phyloP scores from a whole-genome alignment of 495 filamentous ascomycete species.

The Glarea lozoyensis region DNA sequence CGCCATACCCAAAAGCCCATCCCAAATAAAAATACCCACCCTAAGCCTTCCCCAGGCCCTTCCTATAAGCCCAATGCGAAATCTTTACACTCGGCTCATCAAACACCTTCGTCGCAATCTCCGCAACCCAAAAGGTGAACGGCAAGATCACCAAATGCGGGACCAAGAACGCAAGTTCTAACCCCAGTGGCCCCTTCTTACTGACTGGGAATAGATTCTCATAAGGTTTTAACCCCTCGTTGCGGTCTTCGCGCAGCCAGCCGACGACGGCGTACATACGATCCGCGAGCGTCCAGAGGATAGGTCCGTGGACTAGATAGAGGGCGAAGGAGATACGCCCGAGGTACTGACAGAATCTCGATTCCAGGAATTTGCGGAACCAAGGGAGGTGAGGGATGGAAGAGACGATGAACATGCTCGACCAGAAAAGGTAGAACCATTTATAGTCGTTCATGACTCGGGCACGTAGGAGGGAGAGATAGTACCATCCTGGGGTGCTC shows the following conservation, averaged over 20 bases:
- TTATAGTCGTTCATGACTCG: too few species aligned
- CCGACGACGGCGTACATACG: too few species aligned
- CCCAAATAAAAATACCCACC: too few species aligned
- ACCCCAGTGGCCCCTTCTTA: slow-evolving; percentile 32
- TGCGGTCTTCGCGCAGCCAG: not conserved
- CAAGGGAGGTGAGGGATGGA: slow-evolving; percentile 39
- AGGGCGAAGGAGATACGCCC: slow-evolving; percentile 48
- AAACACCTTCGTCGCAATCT: slow-evolving; percentile 41
- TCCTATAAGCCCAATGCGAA: slow-evolving; percentile 41
- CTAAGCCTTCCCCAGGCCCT: too few species aligned
- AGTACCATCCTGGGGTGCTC: slow-evolving; percentile 19
- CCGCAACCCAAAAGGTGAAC: slow-evolving; percentile 47
- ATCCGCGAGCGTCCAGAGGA: slow-evolving; percentile 41
- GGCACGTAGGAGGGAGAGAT: too few species aligned
- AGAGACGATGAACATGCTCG: slow-evolving; percentile 44
- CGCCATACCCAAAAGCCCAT: too few species aligned
- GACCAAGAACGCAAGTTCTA: not conserved
- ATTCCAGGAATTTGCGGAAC: slow-evolving; percentile 43
- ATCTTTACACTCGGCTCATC: slow-evolving; percentile 48
- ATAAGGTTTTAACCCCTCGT: not conserved
- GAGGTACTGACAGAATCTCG: slow-evolving; percentile 48
- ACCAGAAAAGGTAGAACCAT: slow-evolving; percentile 38
- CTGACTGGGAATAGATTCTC: slow-evolving; percentile 22
- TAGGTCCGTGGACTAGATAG: slow-evolving; percentile 47
- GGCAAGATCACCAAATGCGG: slow-evolving; percentile 33